Evolutionary conservation across 805 yeast genomes (phyloP), one percentile per base, ranked within the genome.

Genomic region (Spencermartinsiella europaea): DNA sequence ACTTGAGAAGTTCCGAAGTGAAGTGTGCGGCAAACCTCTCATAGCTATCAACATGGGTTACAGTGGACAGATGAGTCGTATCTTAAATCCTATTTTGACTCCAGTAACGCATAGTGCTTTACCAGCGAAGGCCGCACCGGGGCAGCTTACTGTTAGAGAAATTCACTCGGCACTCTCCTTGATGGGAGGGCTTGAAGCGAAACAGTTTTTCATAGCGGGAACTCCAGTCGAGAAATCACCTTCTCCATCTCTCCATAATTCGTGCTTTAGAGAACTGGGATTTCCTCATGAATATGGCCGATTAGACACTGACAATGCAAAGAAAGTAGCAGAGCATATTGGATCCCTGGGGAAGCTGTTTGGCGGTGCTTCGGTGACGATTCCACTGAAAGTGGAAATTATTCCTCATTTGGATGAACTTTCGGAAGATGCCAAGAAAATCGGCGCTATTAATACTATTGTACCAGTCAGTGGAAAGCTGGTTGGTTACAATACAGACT

Each of bases 341-440:
- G 69, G 79, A 48, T 63, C 64, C 16, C 65, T 77, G 14, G 66
- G 65, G 1, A 19, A 44, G 5, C 60, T 68, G 5, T 84, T 93
- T 59, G 98, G 98, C 40, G 99, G 99, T n/a, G 80, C 85, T 51
- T 90, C 95, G 3, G 87, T 93, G 5, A 93, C 99, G 1, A 91
- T 91, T 61, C 99, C 99, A 3, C 72, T 91, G 61, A 93, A 93
- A 63, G 61, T 88, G 46, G 95, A 83, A 48, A 81, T 91, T 52
- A 80, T 85, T 69, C 72, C 80, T 54, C 76, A 77, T 53, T 74
- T 83, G 53, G 72, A 73, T 50, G 81, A 77, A 49, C 69, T 91
- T 36, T 76, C 88, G 5, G 83, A 77, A n/a, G 79, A 95, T 15
- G 98, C 95, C 14, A 63, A 73, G 52, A 56, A 65, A n/a, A 87